A percentile compares a stretch with the other conserved stretches of the same genome.
phyloP scores from a whole-genome alignment of 331 rosid genomes.

The Pyrus hybrid region DNA sequence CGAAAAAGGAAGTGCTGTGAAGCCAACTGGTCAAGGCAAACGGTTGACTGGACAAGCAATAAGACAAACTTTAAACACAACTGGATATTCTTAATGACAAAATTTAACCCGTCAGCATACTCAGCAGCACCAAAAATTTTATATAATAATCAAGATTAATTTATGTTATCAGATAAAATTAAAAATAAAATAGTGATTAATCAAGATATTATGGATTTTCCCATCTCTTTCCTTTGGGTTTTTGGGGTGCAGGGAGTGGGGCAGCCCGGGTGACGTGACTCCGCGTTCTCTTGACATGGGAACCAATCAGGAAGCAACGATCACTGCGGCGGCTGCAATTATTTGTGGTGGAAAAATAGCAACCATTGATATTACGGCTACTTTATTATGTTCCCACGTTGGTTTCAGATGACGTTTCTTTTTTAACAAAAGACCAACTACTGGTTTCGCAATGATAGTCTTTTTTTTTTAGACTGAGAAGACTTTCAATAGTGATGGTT shows the following conservation, averaged over 20 bases:
- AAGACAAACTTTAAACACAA: background rate
- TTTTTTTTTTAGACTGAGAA: too few relatives aligned
- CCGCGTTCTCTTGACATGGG: background rate
- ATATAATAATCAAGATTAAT: background rate
- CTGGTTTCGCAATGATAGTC: too few relatives aligned
- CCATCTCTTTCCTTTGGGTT: background rate
- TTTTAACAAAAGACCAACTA: rapidly evolving
- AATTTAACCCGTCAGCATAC: background rate
- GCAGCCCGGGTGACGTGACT: background rate
- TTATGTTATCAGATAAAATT: background rate
- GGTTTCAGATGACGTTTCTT: background rate
- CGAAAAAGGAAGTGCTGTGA: too few relatives aligned
- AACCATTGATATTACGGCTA: background rate
- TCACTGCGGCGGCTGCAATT: background rate
- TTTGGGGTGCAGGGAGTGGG: background rate
- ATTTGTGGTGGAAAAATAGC: background rate
- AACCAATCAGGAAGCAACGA: background rate
- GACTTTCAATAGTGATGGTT: too few relatives aligned
- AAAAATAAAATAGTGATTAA: background rate
- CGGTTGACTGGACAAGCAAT: constrained; percentile 2
- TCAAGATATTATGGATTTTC: background rate
- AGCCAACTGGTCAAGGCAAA: background rate
- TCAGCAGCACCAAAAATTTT: background rate
- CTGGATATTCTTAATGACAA: background rate
- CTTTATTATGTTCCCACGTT: background rate